These are phyloP conservation scores for Aristolochia contorta DNA, from an alignment of 164 flowering plant genomes.

Conservation along the genomic window DNA sequence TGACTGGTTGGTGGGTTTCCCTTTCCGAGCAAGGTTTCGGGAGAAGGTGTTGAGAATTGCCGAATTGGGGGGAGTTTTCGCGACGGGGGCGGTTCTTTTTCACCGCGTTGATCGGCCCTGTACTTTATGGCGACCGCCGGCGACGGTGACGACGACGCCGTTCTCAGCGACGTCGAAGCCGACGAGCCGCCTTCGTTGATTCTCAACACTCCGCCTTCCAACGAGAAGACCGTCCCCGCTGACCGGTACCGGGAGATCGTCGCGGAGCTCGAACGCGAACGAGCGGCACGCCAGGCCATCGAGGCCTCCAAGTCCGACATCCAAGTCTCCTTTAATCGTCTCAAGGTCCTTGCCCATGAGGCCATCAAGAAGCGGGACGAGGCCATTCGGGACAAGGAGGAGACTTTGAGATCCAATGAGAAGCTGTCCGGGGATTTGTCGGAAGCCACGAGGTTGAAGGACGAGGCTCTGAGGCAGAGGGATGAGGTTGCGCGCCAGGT, in stretches of 20 bases:
- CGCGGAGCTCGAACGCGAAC: constrained; percentile 73
- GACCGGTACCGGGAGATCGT: constrained; percentile 50
- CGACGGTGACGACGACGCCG: constrained; percentile 48
- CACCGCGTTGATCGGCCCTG: no score
- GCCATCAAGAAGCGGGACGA: constrained; percentile 87
- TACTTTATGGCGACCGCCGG: constrained; percentile 6
- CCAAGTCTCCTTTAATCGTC: constrained; percentile 37
- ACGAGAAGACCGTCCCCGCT: constrained; percentile 29
- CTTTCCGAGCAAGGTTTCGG: no score
- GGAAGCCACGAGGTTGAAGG: constrained; percentile 35
- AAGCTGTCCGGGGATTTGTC: constrained; percentile 38
- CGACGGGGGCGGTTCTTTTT: no score
- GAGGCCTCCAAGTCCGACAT: constrained; percentile 67
- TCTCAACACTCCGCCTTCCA: constrained; percentile 9
- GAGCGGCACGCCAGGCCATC: constrained; percentile 47
- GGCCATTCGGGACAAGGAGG: constrained; percentile 41
- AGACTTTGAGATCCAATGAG: constrained; percentile 56
- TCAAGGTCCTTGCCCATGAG: constrained; percentile 23
- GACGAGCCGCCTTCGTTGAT: constrained; percentile 39
- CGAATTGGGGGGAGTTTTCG: no score
- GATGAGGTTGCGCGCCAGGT: constrained; percentile 36
- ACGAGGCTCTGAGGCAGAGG: constrained; percentile 42
- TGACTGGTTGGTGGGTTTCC: no score
- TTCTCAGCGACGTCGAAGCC: constrained; percentile 79
- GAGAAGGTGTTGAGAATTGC: no score